phyloP scores from a whole-genome alignment of 805 yeast genomes.

The Yarrowia sp. region DNA sequence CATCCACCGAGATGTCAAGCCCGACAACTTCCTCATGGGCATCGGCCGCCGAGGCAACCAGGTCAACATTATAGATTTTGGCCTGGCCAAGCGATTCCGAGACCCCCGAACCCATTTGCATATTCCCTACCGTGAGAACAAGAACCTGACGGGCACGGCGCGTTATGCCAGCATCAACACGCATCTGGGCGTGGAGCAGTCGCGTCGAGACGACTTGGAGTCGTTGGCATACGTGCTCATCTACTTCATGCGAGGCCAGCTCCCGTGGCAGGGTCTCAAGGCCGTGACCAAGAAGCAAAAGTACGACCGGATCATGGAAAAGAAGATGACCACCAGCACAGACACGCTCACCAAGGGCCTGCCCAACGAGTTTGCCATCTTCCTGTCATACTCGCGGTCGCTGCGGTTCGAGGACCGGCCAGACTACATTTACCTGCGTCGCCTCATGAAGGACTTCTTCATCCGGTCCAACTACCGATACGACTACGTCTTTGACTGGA shows the following conservation, averaged over 20 bases:
- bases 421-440: constrained; percentile 83
- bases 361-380: constrained; percentile 84
- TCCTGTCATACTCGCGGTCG: constrained; percentile 83
- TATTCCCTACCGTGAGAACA: constrained; percentile 94
- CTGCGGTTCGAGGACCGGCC: constrained; percentile 95
- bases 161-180: constrained; percentile 94
- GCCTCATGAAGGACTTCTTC: constrained; percentile 83
- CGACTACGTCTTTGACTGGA: constrained; percentile 97
- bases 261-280: constrained; percentile 98
- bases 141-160: constrained; percentile 95
- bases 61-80: constrained; percentile 91
- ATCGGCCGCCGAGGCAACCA: constrained; percentile 93
- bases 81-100: constrained; percentile 87
- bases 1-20: constrained; percentile 79
- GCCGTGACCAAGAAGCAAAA: constrained; percentile 97
- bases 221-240: constrained; percentile 95
- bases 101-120: constrained; percentile 93
- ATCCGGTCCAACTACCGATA: constrained; percentile 83
- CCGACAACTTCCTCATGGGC: constrained; percentile 82
- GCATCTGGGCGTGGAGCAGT: constrained; percentile 94
- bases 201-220: constrained; percentile 94
- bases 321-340: constrained; percentile 85
- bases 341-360: constrained; percentile 85
- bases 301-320: constrained; percentile 93
- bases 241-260: constrained; percentile 87